Evolutionary conservation across 495 filamentous ascomycete species (phyloP).

Genomic region (Xylaria scruposa): DNA sequence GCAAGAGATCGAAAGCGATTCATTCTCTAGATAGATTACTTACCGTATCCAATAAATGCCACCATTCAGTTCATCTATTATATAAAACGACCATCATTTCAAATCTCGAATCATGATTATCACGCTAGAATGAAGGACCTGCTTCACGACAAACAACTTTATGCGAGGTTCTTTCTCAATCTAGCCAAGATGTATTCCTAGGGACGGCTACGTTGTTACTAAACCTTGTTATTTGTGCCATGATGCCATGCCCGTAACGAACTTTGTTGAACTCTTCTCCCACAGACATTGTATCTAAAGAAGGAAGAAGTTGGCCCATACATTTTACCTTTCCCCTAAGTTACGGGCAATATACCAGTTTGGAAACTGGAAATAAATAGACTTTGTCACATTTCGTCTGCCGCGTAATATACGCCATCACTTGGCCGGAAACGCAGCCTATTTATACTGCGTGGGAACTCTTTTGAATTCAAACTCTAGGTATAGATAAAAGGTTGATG

Average conservation of each 20-base stretch:
- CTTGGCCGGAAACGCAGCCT: neutral
- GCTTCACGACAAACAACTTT: neutral
- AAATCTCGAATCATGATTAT: neutral
- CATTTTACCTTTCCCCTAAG: neutral
- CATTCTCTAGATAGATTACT: slow-evolving; percentile 32
- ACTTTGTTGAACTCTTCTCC: neutral
- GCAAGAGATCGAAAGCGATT: slow-evolving; percentile 31
- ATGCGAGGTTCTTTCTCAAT: neutral
- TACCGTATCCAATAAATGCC: slow-evolving; percentile 30
- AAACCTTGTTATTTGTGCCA: neutral
- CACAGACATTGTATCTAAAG: neutral
- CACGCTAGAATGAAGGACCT: neutral
- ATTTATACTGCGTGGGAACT: neutral
- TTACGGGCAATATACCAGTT: neutral
- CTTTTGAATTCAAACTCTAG: neutral
- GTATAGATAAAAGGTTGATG: neutral
- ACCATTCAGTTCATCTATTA: slow-evolving; percentile 16
- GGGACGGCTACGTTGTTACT: neutral
- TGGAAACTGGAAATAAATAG: neutral
- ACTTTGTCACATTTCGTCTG: neutral
- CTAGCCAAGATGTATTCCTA: neutral
- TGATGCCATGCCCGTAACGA: neutral
- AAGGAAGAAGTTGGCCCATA: neutral
- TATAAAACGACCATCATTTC: neutral
- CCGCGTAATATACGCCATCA: neutral